These are phyloP conservation scores for Zopfochytrium polystomum DNA, from an alignment of 371 early-diverging fungal genomes.

Conservation along the genomic window DNA sequence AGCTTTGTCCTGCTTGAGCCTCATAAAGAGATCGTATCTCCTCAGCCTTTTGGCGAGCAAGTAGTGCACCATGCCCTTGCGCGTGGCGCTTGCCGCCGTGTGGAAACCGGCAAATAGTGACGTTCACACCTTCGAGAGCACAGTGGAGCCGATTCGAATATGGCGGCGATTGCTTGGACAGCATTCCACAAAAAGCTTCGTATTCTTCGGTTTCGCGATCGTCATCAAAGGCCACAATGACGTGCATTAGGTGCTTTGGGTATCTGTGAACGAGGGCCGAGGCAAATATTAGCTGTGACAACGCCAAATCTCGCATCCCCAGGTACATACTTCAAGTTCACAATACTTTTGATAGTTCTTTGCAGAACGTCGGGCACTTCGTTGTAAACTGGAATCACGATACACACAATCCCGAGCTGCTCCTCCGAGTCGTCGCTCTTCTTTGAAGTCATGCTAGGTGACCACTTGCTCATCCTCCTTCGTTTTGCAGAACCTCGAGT, in stretches of 20 bases:
- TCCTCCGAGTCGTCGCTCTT: too few relatives aligned
- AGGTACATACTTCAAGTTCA: neutral
- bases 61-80: neutral
- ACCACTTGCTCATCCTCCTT: neutral
- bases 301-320: too few relatives aligned
- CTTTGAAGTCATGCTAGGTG: too few relatives aligned
- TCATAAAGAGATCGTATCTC: neutral
- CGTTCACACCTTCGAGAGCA: neutral
- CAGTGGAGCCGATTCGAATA: neutral
- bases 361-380: neutral
- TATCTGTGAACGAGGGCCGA: too few relatives aligned
- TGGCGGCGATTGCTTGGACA: neutral
- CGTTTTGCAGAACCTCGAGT: neutral
- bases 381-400: too few relatives aligned
- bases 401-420: too few relatives aligned
- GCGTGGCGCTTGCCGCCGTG: slow-evolving; percentile 5
- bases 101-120: too few relatives aligned
- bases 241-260: neutral
- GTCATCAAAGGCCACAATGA: slow-evolving; percentile 9
- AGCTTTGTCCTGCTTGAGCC: neutral
- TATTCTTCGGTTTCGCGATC: neutral
- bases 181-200: neutral
- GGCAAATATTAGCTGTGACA: too few relatives aligned
- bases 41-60: neutral
- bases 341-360: neutral